phyloP scores from a whole-genome alignment of 169 alveolate species.

The Amoebophrya sp. region DNA sequence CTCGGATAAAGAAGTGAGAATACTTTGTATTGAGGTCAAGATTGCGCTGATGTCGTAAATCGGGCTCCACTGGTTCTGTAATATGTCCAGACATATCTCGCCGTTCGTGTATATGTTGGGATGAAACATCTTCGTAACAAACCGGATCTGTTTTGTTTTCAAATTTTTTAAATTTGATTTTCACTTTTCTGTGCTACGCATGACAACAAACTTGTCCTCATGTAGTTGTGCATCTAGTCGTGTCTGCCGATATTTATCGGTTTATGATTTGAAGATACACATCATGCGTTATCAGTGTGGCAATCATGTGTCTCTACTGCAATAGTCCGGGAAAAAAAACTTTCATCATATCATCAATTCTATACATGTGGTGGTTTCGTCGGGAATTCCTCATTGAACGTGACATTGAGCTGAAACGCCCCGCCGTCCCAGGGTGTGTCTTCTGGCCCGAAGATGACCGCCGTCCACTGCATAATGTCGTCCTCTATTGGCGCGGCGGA shows the following conservation, averaged over 20 bases:
- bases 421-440: slow-evolving; percentile 97
- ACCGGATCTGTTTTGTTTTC: slow-evolving; percentile 1
- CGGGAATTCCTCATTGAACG: slow-evolving; percentile 65
- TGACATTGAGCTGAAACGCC: slow-evolving; percentile 65
- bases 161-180: too few relatives aligned
- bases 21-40: slow-evolving; percentile 83
- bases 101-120: slow-evolving; percentile 84
- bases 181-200: too few relatives aligned
- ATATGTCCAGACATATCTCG: slow-evolving; percentile 77
- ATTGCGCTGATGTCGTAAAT: slow-evolving; percentile 88
- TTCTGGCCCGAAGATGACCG: slow-evolving; percentile 90
- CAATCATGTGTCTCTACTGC: not conserved
- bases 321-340: not conserved
- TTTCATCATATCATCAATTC: too few relatives aligned
- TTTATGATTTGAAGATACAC: too few relatives aligned
- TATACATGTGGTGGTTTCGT: slow-evolving; percentile 63
- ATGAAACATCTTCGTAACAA: slow-evolving; percentile 60
- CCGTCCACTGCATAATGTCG: slow-evolving; percentile 87
- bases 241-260: too few relatives aligned
- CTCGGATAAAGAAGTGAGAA: too few relatives aligned
- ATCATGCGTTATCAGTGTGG: too few relatives aligned
- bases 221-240: too few relatives aligned
- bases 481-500: slow-evolving; percentile 86
- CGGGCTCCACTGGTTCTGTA: slow-evolving; percentile 89
- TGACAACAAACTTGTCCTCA: too few relatives aligned